phyloP scores from a whole-genome alignment of 352 stramenopile species.

The Pythium aristosporum region DNA sequence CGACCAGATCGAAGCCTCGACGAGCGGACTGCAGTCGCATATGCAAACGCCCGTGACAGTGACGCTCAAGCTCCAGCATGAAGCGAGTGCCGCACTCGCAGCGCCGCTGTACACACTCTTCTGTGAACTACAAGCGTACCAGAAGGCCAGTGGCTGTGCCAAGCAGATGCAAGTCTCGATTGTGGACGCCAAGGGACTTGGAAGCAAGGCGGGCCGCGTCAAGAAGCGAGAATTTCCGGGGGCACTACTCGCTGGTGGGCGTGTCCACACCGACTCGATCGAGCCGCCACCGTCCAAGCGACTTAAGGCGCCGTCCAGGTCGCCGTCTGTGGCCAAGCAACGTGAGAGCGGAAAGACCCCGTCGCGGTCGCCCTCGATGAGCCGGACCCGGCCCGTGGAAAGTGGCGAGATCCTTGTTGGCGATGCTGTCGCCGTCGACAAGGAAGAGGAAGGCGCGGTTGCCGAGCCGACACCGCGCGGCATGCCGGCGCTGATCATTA shows the following conservation, averaged over 20 bases:
- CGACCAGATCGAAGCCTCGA: constrained; percentile 54
- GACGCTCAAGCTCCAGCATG: constrained; percentile 39
- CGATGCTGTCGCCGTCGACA: background rate
- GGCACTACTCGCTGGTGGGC: constrained; percentile 26
- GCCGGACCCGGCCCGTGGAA: constrained; percentile 29
- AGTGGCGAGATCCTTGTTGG: constrained; percentile 44
- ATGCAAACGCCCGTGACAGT: constrained; percentile 51
- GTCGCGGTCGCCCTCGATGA: constrained; percentile 53
- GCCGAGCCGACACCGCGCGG: background rate
- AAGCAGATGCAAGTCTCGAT: constrained; percentile 54
- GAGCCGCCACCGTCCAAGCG: constrained; percentile 32
- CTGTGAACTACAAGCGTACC: constrained; percentile 73
- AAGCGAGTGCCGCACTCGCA: constrained; percentile 44
- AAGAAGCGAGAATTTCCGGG: constrained; percentile 38
- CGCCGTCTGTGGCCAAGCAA: constrained; percentile 23
- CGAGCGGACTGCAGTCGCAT: constrained; percentile 54
- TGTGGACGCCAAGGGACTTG: constrained; percentile 37
- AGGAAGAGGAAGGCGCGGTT: constrained; percentile 11
- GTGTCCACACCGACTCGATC: background rate
- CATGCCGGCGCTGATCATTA: constrained; percentile 12
- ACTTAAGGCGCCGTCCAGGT: constrained; percentile 39
- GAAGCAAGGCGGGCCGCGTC: constrained; percentile 15
- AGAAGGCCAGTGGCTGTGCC: constrained; percentile 46
- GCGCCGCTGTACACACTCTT: constrained; percentile 69
- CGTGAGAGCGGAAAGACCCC: constrained; percentile 26